A percentile compares a stretch with the other conserved stretches of the same genome.
phyloP scores from a whole-genome alignment of 345 rosid species.

The Adansonia digitata region DNA sequence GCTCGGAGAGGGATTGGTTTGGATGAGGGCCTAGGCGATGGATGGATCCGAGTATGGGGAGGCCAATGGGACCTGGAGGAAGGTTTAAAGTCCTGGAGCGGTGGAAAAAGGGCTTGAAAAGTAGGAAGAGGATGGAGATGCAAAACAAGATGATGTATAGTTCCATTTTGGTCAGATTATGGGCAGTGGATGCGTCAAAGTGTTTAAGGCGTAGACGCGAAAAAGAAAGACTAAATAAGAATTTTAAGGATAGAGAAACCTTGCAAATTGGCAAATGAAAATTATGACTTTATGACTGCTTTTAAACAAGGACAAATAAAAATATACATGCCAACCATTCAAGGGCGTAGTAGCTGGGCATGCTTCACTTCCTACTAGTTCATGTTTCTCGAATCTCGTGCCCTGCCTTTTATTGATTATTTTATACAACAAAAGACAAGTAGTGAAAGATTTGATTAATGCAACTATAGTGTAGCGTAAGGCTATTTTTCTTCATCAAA shows the following conservation, averaged over 20 bases:
- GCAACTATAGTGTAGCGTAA: too few relatives aligned
- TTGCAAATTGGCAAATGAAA: not conserved
- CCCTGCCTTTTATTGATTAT: not conserved
- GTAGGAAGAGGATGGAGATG: not conserved
- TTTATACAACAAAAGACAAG: not conserved
- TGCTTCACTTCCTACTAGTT: not conserved
- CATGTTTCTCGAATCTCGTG: not conserved
- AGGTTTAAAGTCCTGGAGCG: not conserved
- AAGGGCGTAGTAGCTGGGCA: not conserved
- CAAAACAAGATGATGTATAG: not conserved
- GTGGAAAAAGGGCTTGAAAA: not conserved
- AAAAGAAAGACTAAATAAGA: not conserved
- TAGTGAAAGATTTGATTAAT: not conserved
- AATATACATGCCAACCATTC: not conserved
- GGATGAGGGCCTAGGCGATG: constrained; percentile 19
- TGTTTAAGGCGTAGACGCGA: not conserved
- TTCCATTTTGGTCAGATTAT: not conserved
- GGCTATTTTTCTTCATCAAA: too few relatives aligned
- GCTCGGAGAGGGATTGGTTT: constrained; percentile 26
- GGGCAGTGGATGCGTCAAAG: not conserved
- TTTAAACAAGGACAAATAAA: not conserved
- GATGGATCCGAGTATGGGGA: constrained; percentile 17
- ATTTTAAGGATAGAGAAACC: not conserved
- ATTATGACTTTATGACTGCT: not conserved
- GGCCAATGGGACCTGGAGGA: constrained; percentile 12